phyloP scores from a whole-genome alignment of 2,329 filamentous ascomycete genomes.

The Tolypocladium tundrense region DNA sequence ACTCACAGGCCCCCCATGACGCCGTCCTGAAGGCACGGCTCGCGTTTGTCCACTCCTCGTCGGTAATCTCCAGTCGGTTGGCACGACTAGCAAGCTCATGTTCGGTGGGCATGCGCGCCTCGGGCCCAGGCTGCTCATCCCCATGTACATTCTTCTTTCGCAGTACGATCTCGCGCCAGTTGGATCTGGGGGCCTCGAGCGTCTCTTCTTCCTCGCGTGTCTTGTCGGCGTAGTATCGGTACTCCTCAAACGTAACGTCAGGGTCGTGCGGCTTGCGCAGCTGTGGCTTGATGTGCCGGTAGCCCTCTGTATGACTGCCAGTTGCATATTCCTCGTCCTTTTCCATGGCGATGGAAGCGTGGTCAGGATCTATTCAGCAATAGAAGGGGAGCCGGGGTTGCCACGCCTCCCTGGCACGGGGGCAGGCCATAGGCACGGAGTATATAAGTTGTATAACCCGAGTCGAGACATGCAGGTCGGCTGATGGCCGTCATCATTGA shows the following conservation, averaged over 20 bases:
- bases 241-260: conserved; percentile 14
- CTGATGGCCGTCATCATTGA: not conserved
- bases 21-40: conserved; percentile 7
- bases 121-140: not conserved
- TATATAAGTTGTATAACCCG: not conserved
- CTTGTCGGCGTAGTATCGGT: conserved; percentile 14
- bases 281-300: conserved; percentile 3
- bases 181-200: conserved; percentile 2
- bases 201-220: conserved; percentile 11
- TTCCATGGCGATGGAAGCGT: not conserved
- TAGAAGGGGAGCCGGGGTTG: not conserved
- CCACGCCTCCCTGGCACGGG: not conserved
- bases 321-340: not conserved
- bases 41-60: conserved; percentile 35
- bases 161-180: conserved; percentile 3
- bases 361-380: not conserved
- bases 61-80: conserved; percentile 7
- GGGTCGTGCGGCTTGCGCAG: conserved; percentile 10
- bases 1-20: conserved; percentile 2
- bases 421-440: no score
- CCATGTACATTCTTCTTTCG: not conserved
- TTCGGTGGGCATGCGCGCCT: not conserved
- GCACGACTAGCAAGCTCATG: not conserved
- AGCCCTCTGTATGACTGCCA: not conserved
- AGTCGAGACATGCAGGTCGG: not conserved